Evolutionary conservation across 805 yeast species (phyloP).

Genomic region (Teunomyces gatunensis): DNA sequence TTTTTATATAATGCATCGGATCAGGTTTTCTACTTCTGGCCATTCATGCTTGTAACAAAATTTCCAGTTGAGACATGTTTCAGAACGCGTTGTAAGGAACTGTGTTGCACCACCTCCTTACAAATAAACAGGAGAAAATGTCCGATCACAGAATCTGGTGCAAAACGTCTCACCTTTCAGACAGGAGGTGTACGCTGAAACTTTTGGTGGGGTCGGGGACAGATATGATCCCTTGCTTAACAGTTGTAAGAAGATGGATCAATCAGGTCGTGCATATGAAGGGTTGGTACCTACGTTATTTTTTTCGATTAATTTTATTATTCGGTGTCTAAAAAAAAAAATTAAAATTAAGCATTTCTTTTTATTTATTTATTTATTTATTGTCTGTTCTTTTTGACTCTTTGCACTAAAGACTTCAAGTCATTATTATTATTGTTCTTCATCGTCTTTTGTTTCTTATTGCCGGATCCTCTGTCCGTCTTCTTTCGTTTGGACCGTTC

Average conservation of each 20-base stretch:
- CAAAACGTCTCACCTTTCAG: too few species aligned
- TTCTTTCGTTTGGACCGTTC: conserved; percentile 62
- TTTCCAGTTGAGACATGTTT: background rate
- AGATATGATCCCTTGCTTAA: too few species aligned
- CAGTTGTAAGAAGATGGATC: too few species aligned
- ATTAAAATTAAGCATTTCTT: background rate
- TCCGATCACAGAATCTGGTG: too few species aligned
- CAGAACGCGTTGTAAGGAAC: background rate
- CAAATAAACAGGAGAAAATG: background rate
- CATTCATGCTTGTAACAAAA: background rate
- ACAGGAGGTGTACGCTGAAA: too few species aligned
- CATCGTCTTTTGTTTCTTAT: conserved; percentile 13
- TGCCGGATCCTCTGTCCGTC: conserved; percentile 5
- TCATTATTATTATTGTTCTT: conserved; percentile 10
- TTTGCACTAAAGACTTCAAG: conserved; percentile 42
- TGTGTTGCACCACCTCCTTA: background rate
- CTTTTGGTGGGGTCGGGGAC: too few species aligned
- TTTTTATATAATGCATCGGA: background rate
- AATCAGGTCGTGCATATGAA: too few species aligned
- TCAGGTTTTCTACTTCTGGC: background rate
- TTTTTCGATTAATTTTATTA: background rate
- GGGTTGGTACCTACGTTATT: background rate
- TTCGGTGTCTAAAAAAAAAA: background rate
- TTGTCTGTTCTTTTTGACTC: conserved; percentile 42
- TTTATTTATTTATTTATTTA: too few species aligned